Conservation (phyloP, 139 green algal genomes). For the Chlamydomonas eustigma region DNA sequence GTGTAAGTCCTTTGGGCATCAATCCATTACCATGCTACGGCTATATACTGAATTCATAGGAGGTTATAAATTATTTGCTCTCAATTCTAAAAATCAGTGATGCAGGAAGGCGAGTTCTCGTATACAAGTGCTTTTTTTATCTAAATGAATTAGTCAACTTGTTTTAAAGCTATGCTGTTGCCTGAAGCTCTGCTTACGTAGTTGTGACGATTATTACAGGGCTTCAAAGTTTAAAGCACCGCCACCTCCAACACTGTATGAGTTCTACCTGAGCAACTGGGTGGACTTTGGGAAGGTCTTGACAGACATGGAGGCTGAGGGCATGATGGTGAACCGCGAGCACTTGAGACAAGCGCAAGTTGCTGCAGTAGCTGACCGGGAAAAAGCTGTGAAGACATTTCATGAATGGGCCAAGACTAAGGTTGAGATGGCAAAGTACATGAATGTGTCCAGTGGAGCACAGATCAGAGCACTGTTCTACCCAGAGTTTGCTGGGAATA, state of each 20-base stretch:
- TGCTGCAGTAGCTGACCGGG: conserved; percentile 51
- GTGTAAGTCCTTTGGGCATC: too few relatives aligned
- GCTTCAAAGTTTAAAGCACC: too few relatives aligned
- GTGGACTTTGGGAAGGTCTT: conserved; percentile 86
- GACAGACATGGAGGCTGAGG: conserved; percentile 87
- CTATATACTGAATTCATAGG: too few relatives aligned
- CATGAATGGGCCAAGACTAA: conserved; percentile 11
- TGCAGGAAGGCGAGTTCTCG: too few relatives aligned
- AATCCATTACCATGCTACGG: too few relatives aligned
- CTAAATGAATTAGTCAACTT: too few relatives aligned
- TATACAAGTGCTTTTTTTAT: too few relatives aligned
- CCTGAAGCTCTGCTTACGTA: too few relatives aligned
- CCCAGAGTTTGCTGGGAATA: conserved; percentile 46
- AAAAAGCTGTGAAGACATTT: conserved; percentile 60
- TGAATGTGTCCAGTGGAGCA: conserved; percentile 59
- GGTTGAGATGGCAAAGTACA: conserved; percentile 57
- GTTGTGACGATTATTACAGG: too few relatives aligned
- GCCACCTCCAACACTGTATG: conserved; percentile 10
- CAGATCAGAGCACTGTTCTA: conserved; percentile 83
- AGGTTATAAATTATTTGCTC: too few relatives aligned
- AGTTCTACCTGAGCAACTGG: conserved; percentile 42
- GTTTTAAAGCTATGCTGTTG: too few relatives aligned
- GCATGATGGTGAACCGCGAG: conserved; percentile 55
- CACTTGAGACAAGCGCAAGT: conserved; percentile 31
- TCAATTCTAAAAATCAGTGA: too few relatives aligned